These are phyloP conservation scores for Aspergillus egyptiacus DNA, from an alignment of 495 filamentous ascomycete species.

Conservation along the genomic window DNA sequence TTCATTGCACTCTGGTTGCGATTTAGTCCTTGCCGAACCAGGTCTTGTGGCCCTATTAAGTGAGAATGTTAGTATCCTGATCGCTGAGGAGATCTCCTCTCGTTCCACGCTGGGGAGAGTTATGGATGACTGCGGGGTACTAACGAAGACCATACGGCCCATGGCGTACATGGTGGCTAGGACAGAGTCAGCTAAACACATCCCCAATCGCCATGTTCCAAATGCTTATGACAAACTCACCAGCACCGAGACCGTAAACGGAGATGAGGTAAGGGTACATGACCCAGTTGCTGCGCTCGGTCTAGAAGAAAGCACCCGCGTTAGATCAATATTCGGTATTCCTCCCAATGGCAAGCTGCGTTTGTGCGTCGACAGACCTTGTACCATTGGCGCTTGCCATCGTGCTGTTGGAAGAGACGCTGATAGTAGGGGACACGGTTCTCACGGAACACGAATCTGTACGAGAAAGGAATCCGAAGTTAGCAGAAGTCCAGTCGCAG, in stretches of 20 bases:
- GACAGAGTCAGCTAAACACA: slow-evolving; percentile 19
- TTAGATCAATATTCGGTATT: slow-evolving; percentile 2
- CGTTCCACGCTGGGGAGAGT: too few relatives aligned
- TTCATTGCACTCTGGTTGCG: neutral
- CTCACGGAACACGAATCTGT: slow-evolving; percentile 67
- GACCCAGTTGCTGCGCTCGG: slow-evolving; percentile 57
- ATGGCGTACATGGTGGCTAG: slow-evolving; percentile 50
- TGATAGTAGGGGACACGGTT: slow-evolving; percentile 86
- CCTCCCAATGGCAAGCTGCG: neutral
- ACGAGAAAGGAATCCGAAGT: slow-evolving; percentile 7
- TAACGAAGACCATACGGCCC: slow-evolving; percentile 53
- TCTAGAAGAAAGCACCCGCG: slow-evolving; percentile 30
- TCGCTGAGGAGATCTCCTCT: neutral
- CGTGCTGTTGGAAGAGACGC: slow-evolving; percentile 73
- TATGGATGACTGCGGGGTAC: too few relatives aligned
- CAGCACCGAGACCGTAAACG: slow-evolving; percentile 53
- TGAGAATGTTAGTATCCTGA: slow-evolving; percentile 23
- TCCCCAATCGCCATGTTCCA: neutral
- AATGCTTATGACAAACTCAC: slow-evolving; percentile 42
- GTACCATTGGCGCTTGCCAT: slow-evolving; percentile 76
- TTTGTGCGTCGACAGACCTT: slow-evolving; percentile 58
- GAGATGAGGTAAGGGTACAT: slow-evolving; percentile 70
- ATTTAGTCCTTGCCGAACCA: slow-evolving; percentile 68
- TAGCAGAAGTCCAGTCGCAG: slow-evolving; percentile 5
- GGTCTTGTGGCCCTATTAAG: slow-evolving; percentile 72